Percentiles rank a stretch among this genome's conserved stretches.
These are phyloP conservation scores for Posidonia oceanica DNA, from an alignment of 116 monocot species.

Conservation along the genomic window DNA sequence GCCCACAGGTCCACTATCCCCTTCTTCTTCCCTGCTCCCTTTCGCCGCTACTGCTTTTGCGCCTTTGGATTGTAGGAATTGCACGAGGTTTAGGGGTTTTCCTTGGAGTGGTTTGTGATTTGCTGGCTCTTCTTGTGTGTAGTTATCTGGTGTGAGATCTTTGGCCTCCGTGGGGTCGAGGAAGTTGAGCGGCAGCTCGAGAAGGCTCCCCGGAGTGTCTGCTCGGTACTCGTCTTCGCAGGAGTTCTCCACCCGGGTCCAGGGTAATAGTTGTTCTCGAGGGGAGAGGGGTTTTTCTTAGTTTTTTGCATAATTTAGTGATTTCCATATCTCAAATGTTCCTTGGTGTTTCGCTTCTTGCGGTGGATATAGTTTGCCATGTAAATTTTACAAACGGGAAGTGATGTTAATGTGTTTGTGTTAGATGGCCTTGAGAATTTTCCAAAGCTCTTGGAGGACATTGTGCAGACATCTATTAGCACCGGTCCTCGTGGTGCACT, in stretches of 20 bases:
- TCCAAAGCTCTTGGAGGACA: slow-evolving; percentile 83
- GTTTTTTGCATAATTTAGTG: no score
- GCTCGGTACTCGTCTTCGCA: slow-evolving; percentile 56
- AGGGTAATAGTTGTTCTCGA: slow-evolving; percentile 27
- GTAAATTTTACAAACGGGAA: background rate
- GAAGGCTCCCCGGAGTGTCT: slow-evolving; percentile 17
- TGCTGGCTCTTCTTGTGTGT: background rate
- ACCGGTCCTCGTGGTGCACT: slow-evolving; percentile 85
- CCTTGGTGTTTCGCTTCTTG: background rate
- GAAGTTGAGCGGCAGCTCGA: slow-evolving; percentile 18
- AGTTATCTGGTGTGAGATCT: slow-evolving; percentile 11
- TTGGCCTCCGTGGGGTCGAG: slow-evolving; percentile 10
- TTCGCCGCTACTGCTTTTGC: background rate
- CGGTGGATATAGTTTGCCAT: background rate
- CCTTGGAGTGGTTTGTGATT: background rate
- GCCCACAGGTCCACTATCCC: slow-evolving; percentile 10
- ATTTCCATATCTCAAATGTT: no score
- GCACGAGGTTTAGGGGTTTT: background rate
- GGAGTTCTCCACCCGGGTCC: slow-evolving; percentile 50
- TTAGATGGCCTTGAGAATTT: slow-evolving; percentile 69
- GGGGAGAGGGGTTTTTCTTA: no score
- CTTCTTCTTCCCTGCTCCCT: background rate
- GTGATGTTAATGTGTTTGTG: background rate
- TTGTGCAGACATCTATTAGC: slow-evolving; percentile 70
- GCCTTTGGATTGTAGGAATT: background rate